Base-by-base conservation (phyloP, 768 basidiomycete species). In the Hygrophorus russula region DNA sequence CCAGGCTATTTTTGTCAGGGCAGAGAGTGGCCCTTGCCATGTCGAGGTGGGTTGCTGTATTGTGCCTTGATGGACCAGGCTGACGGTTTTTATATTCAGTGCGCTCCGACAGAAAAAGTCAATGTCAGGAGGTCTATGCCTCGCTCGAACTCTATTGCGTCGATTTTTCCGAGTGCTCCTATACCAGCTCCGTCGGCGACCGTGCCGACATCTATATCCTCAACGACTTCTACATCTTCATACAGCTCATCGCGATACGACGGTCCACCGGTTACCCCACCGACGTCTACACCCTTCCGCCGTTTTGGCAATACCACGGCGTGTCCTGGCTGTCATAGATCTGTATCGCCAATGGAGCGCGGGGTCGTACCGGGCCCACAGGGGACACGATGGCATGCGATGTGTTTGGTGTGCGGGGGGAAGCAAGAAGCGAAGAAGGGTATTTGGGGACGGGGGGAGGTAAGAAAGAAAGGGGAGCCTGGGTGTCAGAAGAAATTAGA, bases 351-450 rank as follows among this genome's bases (percentile, higher is more conserved):
- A 1, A 89, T 91, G 86, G 88, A 90, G 53, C 69, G 74, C 46
- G 88, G 88, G 7, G 86, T 90, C 24, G 82, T 91, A 31, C 80
- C 85, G 19, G 88, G 88, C 4, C 88, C 88, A 17, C 80, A 84
- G 47, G 82, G 82, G 29, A 79, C 80, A 27, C 73, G 74, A 49
- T 91, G 88, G 88, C 88, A 91, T 58, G 67, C 71, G 5, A 55
- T 69, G 31, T 91, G 88, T 58, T 68, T 91, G 39, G 70, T 87
- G 5, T 91, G 88, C 53, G 88, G 88, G 1, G 88, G 88, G 0
- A 84, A 76, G 57, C 81, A 73, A 56, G 65, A 61, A 0, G 48
- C 56, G 2, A 61, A 63, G 6, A 51, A 53, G 9, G 57, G 60
- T 30, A 59, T 60, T 24, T 67, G 68, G 15, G 59, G 68, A 28